Evolutionary conservation across 2,329 filamentous ascomycete genomes (phyloP).

Genomic region (Proliferodiscus dingleyae): DNA sequence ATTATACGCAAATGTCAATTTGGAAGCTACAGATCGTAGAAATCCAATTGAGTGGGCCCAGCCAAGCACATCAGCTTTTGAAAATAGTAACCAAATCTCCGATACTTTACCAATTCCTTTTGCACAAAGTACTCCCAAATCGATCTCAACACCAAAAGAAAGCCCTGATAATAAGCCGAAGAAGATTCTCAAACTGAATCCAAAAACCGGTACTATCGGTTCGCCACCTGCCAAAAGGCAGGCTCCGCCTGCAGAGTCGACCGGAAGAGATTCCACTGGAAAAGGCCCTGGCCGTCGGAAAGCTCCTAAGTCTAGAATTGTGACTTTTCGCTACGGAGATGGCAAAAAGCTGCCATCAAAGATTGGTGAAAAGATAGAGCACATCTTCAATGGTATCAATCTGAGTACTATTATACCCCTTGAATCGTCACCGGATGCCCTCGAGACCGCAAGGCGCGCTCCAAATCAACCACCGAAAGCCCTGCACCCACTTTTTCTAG

Average conservation of each 20-base stretch:
- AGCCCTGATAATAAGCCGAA: constrained; percentile 32
- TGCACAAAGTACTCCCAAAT: not conserved
- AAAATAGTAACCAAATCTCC: not conserved
- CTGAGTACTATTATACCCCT: not conserved
- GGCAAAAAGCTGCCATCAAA: constrained; percentile 40
- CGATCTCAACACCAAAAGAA: not conserved
- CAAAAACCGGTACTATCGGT: constrained; percentile 57
- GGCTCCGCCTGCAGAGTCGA: constrained; percentile 1
- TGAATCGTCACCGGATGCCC: constrained; percentile 6
- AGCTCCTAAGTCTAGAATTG: constrained; percentile 39
- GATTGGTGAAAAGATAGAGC: constrained; percentile 57
- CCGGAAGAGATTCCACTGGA: too few species aligned
- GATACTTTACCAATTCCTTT: not conserved
- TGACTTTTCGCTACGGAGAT: constrained; percentile 55
- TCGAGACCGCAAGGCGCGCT: constrained; percentile 24
- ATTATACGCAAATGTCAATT: too few species aligned
- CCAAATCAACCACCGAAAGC: constrained; percentile 35
- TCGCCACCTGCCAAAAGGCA: constrained; percentile 54
- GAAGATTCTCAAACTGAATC: constrained; percentile 53
- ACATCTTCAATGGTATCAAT: constrained; percentile 45
- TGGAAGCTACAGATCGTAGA: too few species aligned
- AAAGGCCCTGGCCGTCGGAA: constrained; percentile 32
- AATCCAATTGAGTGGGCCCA: too few species aligned
- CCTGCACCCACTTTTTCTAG: constrained; percentile 66
- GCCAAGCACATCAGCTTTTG: not conserved